Conservation (phyloP, 2,329 filamentous ascomycete species). For the Colletotrichum sp. region DNA sequence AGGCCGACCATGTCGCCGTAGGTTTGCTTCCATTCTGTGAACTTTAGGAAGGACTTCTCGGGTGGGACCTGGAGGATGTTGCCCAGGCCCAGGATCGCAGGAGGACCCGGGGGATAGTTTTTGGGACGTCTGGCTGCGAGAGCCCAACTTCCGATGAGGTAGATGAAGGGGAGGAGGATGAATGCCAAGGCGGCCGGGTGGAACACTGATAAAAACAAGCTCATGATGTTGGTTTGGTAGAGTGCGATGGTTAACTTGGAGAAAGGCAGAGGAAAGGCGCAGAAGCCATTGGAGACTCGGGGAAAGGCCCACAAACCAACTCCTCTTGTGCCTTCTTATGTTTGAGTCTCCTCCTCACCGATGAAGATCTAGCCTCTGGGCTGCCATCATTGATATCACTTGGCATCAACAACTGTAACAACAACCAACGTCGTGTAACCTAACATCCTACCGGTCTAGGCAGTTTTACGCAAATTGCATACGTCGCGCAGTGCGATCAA, state of each 20-base stretch:
- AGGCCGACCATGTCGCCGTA: conserved; percentile 40
- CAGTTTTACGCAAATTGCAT: not conserved
- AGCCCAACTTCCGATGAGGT: not conserved
- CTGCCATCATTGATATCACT: not conserved
- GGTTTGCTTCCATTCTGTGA: conserved; percentile 34
- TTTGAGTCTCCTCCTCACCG: not conserved
- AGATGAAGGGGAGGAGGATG: not conserved
- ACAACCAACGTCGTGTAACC: not conserved
- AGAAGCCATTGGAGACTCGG: not conserved
- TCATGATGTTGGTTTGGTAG: not conserved
- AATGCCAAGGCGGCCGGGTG: not conserved
- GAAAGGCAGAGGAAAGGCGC: not conserved
- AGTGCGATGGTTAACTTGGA: not conserved
- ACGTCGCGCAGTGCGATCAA: not conserved
- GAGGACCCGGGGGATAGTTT: conserved; percentile 27
- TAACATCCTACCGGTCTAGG: not conserved
- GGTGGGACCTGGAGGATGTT: conserved; percentile 31
- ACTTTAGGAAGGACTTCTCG: conserved; percentile 27
- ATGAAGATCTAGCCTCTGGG: not conserved
- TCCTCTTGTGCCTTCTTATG: not conserved
- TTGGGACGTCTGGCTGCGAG: not conserved
- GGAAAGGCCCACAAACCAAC: not conserved
- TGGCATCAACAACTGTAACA: not conserved
- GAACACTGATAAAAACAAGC: not conserved
- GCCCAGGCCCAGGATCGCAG: conserved; percentile 26